These are phyloP conservation scores for Diaporthe caulivora DNA, from an alignment of 2,329 filamentous ascomycete species.

Conservation along the genomic window DNA sequence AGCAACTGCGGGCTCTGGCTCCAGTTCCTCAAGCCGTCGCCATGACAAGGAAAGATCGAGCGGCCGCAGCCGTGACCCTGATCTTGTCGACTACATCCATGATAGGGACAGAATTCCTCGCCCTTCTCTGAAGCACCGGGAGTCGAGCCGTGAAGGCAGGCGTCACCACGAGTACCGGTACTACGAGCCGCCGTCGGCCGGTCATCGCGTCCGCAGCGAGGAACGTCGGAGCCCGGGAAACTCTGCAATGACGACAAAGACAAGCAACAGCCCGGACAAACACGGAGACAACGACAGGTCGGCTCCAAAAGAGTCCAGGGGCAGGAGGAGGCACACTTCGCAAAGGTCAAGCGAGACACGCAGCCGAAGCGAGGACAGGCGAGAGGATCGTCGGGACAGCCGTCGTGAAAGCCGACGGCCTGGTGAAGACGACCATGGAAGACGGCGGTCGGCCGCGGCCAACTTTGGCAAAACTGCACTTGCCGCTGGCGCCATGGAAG, in stretches of 20 bases:
- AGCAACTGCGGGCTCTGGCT: constrained; percentile 21
- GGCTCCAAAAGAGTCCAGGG: constrained; percentile 10
- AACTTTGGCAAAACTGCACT: constrained; percentile 28
- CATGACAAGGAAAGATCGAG: constrained; percentile 24
- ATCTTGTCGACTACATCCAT: constrained; percentile 24
- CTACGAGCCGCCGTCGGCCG: constrained; percentile 25
- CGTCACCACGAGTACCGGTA: constrained; percentile 33
- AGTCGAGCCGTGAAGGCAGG: constrained; percentile 31
- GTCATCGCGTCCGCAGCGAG: constrained; percentile 1
- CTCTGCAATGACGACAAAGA: not conserved
- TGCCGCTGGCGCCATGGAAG: constrained; percentile 24
- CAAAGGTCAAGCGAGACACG: constrained; percentile 12
- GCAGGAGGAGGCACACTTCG: constrained; percentile 20
- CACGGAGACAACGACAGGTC: not conserved
- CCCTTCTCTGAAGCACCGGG: constrained; percentile 29
- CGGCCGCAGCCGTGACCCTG: constrained; percentile 17
- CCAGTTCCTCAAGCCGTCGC: constrained; percentile 25
- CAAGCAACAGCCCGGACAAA: not conserved
- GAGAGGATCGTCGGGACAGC: not conserved
- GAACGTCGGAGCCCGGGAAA: constrained; percentile 17
- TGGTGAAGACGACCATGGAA: constrained; percentile 1
- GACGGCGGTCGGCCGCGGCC: not conserved
- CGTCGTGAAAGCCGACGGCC: constrained; percentile 8
- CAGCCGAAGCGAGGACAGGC: constrained; percentile 18
- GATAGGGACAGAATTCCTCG: constrained; percentile 23